Percentiles rank a stretch among this genome's conserved stretches.
Evolutionary conservation across 352 stramenopile genomes (phyloP).

Genomic region (Phytophthora citricola): DNA sequence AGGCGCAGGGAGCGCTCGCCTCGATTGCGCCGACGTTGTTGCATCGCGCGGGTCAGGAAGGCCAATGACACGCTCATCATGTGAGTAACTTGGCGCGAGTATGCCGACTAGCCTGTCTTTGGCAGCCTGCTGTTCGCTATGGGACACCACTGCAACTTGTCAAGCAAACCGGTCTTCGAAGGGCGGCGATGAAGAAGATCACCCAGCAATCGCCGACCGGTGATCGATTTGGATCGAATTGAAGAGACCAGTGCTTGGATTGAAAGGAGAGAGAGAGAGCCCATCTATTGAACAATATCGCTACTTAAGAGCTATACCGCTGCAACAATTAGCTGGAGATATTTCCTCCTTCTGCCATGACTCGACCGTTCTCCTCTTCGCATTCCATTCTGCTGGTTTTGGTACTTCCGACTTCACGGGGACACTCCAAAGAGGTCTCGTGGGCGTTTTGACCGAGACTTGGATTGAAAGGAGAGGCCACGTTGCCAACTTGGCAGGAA

Average conservation of each 20-base stretch:
- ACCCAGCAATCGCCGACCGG: background rate
- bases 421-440: too few species aligned
- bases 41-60: constrained; percentile 18
- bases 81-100: constrained; percentile 17
- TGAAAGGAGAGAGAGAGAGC: too few species aligned
- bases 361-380: too few species aligned
- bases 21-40: constrained; percentile 22
- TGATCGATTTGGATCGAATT: background rate
- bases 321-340: too few species aligned
- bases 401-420: too few species aligned
- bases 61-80: constrained; percentile 13
- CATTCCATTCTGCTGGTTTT: too few species aligned
- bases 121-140: constrained; percentile 11
- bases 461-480: background rate
- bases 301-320: too few species aligned
- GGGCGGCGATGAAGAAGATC: constrained; percentile 1
- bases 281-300: too few species aligned
- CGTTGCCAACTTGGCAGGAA: background rate
- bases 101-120: constrained; percentile 9
- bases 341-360: too few species aligned
- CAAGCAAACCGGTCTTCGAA: background rate
- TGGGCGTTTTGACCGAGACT: too few species aligned
- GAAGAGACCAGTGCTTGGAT: too few species aligned
- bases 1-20: background rate
- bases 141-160: constrained; percentile 8